phyloP scores from a whole-genome alignment of 1,284 basidiomycete species.

The Ustilago sp. region DNA sequence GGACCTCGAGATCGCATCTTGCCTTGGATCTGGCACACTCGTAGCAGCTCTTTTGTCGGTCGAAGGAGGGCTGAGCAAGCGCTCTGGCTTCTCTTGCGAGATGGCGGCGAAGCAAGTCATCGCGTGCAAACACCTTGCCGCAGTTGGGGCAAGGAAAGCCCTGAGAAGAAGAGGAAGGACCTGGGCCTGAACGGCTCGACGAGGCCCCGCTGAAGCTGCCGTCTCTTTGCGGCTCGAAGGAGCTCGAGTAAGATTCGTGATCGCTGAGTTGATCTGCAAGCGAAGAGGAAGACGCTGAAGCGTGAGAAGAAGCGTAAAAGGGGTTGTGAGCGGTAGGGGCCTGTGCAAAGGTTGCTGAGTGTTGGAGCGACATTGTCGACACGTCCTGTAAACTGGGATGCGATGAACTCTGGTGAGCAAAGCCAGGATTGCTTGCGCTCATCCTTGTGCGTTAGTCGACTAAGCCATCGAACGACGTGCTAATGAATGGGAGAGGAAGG shows the following conservation, averaged over 20 bases:
- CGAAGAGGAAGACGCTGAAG: conserved; percentile 47
- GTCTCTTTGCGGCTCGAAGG: conserved; percentile 29
- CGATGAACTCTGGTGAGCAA: conserved; percentile 12
- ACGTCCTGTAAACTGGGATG: conserved; percentile 27
- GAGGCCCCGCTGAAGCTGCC: conserved; percentile 22
- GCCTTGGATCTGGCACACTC: conserved; percentile 63
- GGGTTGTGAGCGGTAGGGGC: conserved; percentile 13
- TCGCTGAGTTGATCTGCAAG: conserved; percentile 47
- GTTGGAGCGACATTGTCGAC: conserved; percentile 28
- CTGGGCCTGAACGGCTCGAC: conserved; percentile 35
- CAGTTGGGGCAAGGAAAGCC: conserved; percentile 58
- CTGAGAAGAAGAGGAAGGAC: conserved; percentile 43
- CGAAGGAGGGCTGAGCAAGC: conserved; percentile 54
- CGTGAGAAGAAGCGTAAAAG: conserved; percentile 47
- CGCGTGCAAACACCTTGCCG: conserved; percentile 57
- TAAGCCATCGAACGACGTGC: conserved; percentile 5
- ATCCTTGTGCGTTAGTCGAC: conserved; percentile 7
- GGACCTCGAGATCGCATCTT: conserved; percentile 63
- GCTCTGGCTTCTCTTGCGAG: conserved; percentile 58
- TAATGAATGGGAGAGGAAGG: background rate
- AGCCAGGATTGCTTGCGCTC: conserved; percentile 33
- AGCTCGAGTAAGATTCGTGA: conserved; percentile 48
- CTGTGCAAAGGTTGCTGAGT: conserved; percentile 24
- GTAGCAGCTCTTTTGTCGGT: conserved; percentile 63
- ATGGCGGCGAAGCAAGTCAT: conserved; percentile 57